phyloP scores from a whole-genome alignment of 2,329 filamentous ascomycete species.

The Neofusicoccum umdonicola region DNA sequence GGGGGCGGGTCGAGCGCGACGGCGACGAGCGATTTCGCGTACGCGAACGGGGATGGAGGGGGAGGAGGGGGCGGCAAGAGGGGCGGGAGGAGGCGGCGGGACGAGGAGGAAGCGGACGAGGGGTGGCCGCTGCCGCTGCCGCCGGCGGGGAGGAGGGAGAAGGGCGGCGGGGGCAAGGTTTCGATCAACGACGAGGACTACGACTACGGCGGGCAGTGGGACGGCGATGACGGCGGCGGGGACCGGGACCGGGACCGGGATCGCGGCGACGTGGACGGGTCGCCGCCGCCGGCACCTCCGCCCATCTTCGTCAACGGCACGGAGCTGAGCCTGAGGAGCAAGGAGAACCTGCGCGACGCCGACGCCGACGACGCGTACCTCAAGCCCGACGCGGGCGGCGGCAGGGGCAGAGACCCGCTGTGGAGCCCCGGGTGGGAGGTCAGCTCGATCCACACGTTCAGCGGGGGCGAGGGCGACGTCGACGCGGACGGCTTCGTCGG shows the following conservation, averaged over 20 bases:
- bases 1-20: not conserved
- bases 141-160: not conserved
- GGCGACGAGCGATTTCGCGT: not conserved
- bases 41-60: not conserved
- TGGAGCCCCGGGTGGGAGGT: slow-evolving; percentile 1
- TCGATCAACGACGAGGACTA: no score
- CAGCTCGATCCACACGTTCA: not conserved
- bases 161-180: not conserved
- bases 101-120: no score
- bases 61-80: no score
- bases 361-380: not conserved
- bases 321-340: not conserved
- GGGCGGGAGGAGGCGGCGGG: no score
- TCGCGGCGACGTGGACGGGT: not conserved
- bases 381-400: not conserved
- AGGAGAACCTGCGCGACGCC: not conserved
- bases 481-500: not conserved
- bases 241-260: no score
- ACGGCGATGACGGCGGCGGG: no score
- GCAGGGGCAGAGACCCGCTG: not conserved
- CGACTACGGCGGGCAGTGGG: not conserved
- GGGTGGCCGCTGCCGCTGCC: not conserved
- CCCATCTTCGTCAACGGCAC: not conserved
- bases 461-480: not conserved
- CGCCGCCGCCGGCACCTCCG: not conserved